These are phyloP conservation scores for Russula dissimulans DNA, from an alignment of 768 basidiomycete species.

Conservation along the genomic window DNA sequence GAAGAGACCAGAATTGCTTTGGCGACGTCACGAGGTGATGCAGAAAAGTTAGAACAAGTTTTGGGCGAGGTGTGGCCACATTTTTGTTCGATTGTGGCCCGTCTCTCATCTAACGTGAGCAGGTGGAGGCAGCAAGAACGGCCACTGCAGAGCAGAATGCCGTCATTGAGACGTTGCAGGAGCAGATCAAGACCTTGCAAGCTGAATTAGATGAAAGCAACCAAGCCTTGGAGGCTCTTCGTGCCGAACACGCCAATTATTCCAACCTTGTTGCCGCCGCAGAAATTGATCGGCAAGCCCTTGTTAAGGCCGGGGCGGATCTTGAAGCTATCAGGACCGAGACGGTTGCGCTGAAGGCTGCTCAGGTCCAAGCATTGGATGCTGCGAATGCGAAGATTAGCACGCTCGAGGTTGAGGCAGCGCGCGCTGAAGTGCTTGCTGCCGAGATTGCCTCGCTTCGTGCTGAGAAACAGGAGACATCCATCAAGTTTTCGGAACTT, in stretches of 20 bases:
- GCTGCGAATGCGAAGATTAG: constrained; percentile 38
- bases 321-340: constrained; percentile 48
- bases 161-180: constrained; percentile 39
- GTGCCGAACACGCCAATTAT: constrained; percentile 37
- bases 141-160: constrained; percentile 35
- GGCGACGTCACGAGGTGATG: constrained; percentile 27
- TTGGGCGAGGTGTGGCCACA: constrained; percentile 44
- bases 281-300: constrained; percentile 54
- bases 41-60: constrained; percentile 31
- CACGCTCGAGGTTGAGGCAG: constrained; percentile 39
- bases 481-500: constrained; percentile 65
- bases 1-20: constrained; percentile 35
- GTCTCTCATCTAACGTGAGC: not conserved
- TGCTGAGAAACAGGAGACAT: constrained; percentile 60
- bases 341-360: constrained; percentile 38
- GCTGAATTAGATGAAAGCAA: constrained; percentile 41
- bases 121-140: constrained; percentile 47
- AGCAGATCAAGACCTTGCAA: constrained; percentile 44
- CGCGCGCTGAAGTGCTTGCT: constrained; percentile 36
- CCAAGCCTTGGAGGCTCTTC: constrained; percentile 43
- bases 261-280: constrained; percentile 38
- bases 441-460: constrained; percentile 45
- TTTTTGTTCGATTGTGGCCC: not conserved
- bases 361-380: constrained; percentile 41
- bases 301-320: constrained; percentile 55